Base-by-base conservation (phyloP, 176 grass and related monocot species). In the Alloteropsis semialata region DNA sequence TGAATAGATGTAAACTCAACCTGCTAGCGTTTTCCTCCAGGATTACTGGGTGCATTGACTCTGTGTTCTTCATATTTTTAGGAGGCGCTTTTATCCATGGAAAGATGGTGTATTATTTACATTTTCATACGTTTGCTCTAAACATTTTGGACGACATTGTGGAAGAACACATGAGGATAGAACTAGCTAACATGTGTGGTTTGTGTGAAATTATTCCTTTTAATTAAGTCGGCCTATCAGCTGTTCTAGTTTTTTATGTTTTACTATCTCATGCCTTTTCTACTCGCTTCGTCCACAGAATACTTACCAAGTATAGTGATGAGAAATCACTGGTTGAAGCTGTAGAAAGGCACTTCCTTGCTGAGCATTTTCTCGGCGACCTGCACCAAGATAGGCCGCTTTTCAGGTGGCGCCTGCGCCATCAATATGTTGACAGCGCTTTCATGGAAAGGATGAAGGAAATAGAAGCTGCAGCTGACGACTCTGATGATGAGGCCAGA, bases 311-410 rank as follows among this genome's bases (percentile, higher is more conserved):
- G 51, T 87, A 92, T 57, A 90, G 82, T 46, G 69, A 92, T 58
- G 84, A 90, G 6, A 41, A 29, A 66, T 73, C 51, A 18, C 43
- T 84, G 61, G 80, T 89, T 76, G 42, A 77, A 81, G 74, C 75
- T 65, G 81, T 97, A 44, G 85, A 82, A 25, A 87, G 68, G 30
- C 78, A 94, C 70, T 92, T 83, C 58, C 92, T 89, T 70, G 78
- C 84, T 10, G 95, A 97, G 84, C 86, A 79, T 87, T 81, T 97
- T 37, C 92, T 86, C 30, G 84, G 30, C 59, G 95, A 97, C 68
- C 64, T 89, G 74, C 76, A 97, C 89, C 81, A 85, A 79, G 90
- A 91, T 75, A n/a, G n/a, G n/a, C n/a, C n/a, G 22, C 43, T 86
- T 72, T 86, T 89, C 80, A 90, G 86, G 34, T 97, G 95, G 88